phyloP scores from a whole-genome alignment of 2,329 filamentous ascomycete genomes.

The Pyricularia grisea region DNA sequence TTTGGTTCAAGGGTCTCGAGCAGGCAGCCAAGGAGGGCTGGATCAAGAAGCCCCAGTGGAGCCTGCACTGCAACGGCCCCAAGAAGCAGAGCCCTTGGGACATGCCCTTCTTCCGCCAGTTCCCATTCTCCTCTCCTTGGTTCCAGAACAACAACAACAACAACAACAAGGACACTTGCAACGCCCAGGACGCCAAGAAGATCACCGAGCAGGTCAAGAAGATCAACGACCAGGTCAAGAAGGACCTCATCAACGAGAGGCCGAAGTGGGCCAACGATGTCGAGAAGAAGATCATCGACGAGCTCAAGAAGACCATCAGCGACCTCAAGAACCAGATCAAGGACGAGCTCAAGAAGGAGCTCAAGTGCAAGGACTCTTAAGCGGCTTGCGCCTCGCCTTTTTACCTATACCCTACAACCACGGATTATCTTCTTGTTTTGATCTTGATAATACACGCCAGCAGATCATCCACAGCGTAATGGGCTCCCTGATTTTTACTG shows the following conservation, averaged over 20 bases:
- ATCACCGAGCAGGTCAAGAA: neutral
- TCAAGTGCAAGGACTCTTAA: conserved; percentile 4
- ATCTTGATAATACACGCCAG: neutral
- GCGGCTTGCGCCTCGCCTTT: too few species aligned
- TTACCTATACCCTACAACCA: neutral
- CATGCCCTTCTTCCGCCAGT: neutral
- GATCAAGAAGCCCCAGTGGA: conserved; percentile 4
- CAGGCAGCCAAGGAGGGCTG: conserved; percentile 8
- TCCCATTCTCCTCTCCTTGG: neutral
- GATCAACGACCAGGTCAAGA: neutral
- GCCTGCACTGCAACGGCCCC: neutral
- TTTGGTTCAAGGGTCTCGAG: conserved; percentile 9
- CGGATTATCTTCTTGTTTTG: neutral
- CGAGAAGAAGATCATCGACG: conserved; percentile 1
- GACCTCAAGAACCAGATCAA: conserved; percentile 3
- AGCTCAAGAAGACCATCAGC: conserved; percentile 4
- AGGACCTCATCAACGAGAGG: neutral
- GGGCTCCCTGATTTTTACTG: neutral
- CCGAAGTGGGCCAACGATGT: neutral
- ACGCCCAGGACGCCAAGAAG: neutral
- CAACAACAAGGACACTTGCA: neutral
- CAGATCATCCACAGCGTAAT: neutral
- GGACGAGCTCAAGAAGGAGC: conserved; percentile 4
- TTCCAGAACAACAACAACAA: neutral
- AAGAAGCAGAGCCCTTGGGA: neutral